Conservation (phyloP, 2,329 filamentous ascomycete genomes). For the Paraconiothyrium brasiliense region DNA sequence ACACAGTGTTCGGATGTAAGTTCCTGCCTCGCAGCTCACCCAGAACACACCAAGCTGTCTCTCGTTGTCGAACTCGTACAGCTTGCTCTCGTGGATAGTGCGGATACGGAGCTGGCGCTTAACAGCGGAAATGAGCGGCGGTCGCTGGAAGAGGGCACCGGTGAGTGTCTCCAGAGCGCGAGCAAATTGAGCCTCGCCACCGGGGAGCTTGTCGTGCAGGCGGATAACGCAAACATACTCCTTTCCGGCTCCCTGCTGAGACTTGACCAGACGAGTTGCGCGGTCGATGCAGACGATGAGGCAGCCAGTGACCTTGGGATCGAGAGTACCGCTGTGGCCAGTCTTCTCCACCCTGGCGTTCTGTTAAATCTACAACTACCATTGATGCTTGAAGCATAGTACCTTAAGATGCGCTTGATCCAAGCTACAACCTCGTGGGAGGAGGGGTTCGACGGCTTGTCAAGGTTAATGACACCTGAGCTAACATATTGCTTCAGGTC, state of each 20-base stretch:
- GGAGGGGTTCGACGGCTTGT: slow-evolving; percentile 97
- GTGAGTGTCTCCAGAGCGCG: slow-evolving; percentile 95
- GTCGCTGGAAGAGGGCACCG: slow-evolving; percentile 95
- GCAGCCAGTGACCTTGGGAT: slow-evolving; percentile 97
- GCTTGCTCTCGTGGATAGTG: slow-evolving; percentile 96
- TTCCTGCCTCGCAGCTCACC: slow-evolving; percentile 98
- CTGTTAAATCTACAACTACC: slow-evolving; percentile 25
- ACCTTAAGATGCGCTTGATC: slow-evolving; percentile 97
- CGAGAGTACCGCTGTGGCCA: slow-evolving; percentile 96
- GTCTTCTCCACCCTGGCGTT: slow-evolving; percentile 83
- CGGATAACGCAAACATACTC: slow-evolving; percentile 97
- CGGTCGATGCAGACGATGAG: slow-evolving; percentile 96
- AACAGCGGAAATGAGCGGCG: slow-evolving; percentile 96
- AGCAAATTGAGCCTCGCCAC: slow-evolving; percentile 90
- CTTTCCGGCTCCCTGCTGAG: slow-evolving; percentile 98
- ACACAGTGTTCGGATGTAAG: slow-evolving; percentile 97
- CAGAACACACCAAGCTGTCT: slow-evolving; percentile 97
- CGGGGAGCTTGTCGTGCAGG: slow-evolving; percentile 93
- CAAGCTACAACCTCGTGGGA: slow-evolving; percentile 99
- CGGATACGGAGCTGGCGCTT: slow-evolving; percentile 98
- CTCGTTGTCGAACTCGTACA: slow-evolving; percentile 97
- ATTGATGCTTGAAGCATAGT: slow-evolving; percentile 34
- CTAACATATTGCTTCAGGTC: slow-evolving; percentile 97
- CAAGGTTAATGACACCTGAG: slow-evolving; percentile 97
- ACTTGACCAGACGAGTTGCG: slow-evolving; percentile 97